Evolutionary conservation across 352 stramenopile species (phyloP).

Genomic region (Globisporangium nodosum): DNA sequence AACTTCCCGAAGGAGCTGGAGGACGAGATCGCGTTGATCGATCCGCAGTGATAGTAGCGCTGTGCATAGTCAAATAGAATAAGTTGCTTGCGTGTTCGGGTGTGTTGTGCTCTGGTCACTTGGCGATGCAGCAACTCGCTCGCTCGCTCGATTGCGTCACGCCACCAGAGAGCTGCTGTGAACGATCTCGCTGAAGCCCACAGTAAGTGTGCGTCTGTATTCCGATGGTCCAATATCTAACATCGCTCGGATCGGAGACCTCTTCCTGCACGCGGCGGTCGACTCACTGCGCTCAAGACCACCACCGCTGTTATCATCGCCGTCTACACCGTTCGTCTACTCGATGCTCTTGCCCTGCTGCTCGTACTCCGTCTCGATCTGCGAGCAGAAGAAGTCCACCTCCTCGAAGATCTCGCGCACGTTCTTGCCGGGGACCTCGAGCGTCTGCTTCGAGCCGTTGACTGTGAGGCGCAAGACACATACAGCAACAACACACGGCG

Average conservation of each 20-base stretch:
- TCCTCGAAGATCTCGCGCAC: slow-evolving; percentile 84
- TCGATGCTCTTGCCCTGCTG: slow-evolving; percentile 78
- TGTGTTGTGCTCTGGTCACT: too few species aligned
- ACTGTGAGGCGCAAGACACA: slow-evolving; percentile 25
- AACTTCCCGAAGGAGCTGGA: slow-evolving; percentile 37
- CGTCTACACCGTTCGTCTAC: slow-evolving; percentile 19
- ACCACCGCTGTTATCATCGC: not conserved
- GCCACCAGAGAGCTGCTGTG: too few species aligned
- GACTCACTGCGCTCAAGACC: not conserved
- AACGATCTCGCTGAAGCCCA: too few species aligned
- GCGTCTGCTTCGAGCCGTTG: slow-evolving; percentile 65
- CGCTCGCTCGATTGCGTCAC: too few species aligned
- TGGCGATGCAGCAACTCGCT: too few species aligned
- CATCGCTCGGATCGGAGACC: not conserved
- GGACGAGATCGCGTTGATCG: slow-evolving; percentile 46
- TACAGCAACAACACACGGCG: too few species aligned
- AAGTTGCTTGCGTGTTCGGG: not conserved
- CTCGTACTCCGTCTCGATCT: slow-evolving; percentile 87
- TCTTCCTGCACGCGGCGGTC: too few species aligned
- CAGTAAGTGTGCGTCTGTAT: not conserved
- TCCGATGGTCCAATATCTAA: not conserved
- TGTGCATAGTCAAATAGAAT: not conserved
- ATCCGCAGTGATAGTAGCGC: slow-evolving; percentile 27
- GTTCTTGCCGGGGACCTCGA: slow-evolving; percentile 68
- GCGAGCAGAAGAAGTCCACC: slow-evolving; percentile 77